These are phyloP conservation scores for Halophytophthora batemanensis DNA, from an alignment of 352 stramenopile genomes.

Conservation along the genomic window DNA sequence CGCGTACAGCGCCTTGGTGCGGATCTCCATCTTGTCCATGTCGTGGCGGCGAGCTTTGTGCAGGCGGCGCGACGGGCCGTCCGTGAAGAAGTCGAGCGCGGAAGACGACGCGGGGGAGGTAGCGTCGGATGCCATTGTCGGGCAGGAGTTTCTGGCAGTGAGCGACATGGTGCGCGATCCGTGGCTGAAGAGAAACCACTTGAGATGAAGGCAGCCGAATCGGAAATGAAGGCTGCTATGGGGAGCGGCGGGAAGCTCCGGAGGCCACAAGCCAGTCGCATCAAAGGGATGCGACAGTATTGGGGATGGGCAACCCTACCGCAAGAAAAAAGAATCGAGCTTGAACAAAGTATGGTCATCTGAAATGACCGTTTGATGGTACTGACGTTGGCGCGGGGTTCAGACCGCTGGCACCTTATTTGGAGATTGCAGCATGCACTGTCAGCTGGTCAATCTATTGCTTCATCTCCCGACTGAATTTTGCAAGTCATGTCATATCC, in stretches of 20 bases:
- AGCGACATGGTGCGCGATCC: not conserved
- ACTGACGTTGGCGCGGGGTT: not conserved
- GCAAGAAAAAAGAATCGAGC: constrained; percentile 13
- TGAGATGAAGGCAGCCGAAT: constrained; percentile 22
- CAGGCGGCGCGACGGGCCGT: constrained; percentile 31
- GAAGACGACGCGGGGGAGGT: constrained; percentile 13
- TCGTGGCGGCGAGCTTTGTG: constrained; percentile 47
- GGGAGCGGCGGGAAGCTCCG: not conserved
- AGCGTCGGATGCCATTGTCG: constrained; percentile 17
- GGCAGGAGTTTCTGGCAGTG: not conserved
- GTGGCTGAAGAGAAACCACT: constrained; percentile 10
- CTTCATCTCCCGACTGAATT: no score
- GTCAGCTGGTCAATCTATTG: no score
- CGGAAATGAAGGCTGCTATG: constrained; percentile 20
- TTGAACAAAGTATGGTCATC: constrained; percentile 1
- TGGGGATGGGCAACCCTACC: not conserved
- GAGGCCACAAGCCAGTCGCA: not conserved
- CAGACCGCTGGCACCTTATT: no score
- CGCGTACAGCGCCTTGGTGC: constrained; percentile 40
- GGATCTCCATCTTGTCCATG: constrained; percentile 47
- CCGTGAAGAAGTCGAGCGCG: constrained; percentile 15
- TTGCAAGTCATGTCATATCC: no score
- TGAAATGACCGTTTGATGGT: not conserved
- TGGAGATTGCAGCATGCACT: no score
- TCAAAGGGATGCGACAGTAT: not conserved